Percentiles rank a stretch among this genome's conserved stretches.
Evolutionary conservation across 345 rosid species (phyloP).

Genomic region (Chamaenerion angustifolium): DNA sequence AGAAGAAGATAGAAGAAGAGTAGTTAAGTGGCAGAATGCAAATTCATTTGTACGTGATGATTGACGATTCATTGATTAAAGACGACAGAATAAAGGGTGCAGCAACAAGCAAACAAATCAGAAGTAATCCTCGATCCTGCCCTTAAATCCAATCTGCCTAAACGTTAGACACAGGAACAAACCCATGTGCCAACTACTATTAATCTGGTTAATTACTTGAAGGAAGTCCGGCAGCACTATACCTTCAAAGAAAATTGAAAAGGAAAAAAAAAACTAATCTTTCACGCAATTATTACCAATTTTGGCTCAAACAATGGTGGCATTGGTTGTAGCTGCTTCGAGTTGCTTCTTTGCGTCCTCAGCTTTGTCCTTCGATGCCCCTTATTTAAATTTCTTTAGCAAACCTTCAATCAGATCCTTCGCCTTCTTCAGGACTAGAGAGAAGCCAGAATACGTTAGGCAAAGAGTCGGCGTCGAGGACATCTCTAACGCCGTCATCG

Average conservation of each 20-base stretch:
- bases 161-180: slow-evolving; percentile 76
- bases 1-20: too few species aligned
- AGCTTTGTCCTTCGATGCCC: slow-evolving; percentile 61
- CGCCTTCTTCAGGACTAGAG: slow-evolving; percentile 76
- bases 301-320: slow-evolving; percentile 29
- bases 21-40: too few species aligned
- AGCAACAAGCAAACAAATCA: not conserved
- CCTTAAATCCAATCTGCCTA: slow-evolving; percentile 96
- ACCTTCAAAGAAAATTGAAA: not conserved
- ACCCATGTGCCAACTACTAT: slow-evolving; percentile 60
- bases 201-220: too few species aligned
- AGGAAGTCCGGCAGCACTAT: too few species aligned
- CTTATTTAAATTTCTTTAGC: slow-evolving; percentile 81
- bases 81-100: too few species aligned
- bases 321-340: slow-evolving; percentile 74
- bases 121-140: slow-evolving; percentile 79
- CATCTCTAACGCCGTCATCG: too few species aligned
- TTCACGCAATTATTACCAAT: too few species aligned
- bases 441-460: too few species aligned
- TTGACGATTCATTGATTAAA: too few species aligned
- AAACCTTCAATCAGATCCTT: slow-evolving; percentile 77
- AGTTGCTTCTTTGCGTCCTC: slow-evolving; percentile 82
- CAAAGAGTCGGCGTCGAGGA: too few species aligned
- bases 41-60: too few species aligned
- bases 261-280: not conserved